Conservation (phyloP, 441 rosid species). For the Erodium moschatum region DNA sequence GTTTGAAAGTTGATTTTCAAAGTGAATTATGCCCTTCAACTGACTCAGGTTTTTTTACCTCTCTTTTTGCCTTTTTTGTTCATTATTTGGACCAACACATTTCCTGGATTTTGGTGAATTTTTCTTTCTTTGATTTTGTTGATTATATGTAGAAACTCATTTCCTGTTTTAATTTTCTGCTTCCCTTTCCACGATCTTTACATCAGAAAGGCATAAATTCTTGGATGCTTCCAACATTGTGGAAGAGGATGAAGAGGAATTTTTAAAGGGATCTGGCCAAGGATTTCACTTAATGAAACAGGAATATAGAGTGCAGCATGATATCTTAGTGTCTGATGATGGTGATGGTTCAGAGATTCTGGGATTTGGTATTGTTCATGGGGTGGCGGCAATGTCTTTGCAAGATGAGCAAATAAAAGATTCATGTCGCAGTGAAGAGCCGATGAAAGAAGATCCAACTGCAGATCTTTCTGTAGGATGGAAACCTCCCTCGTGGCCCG, state of each 20-base stretch:
- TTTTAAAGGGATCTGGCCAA: slow-evolving; percentile 49
- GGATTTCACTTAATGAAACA: slow-evolving; percentile 30
- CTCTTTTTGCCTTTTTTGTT: too few species aligned
- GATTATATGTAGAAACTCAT: slow-evolving; percentile 15
- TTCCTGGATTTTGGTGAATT: neutral
- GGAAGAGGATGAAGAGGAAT: slow-evolving; percentile 88
- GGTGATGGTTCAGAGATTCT: slow-evolving; percentile 28
- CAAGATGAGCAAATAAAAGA: slow-evolving; percentile 35
- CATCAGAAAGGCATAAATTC: slow-evolving; percentile 52
- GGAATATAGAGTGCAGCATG: slow-evolving; percentile 32
- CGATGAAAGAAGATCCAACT: slow-evolving; percentile 45
- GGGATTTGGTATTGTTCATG: slow-evolving; percentile 32
- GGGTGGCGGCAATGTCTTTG: slow-evolving; percentile 29
- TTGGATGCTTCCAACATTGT: slow-evolving; percentile 53
- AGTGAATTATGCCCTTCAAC: too few species aligned
- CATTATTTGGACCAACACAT: neutral
- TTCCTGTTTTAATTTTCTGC: slow-evolving; percentile 19
- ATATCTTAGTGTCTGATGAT: slow-evolving; percentile 29
- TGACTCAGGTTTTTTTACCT: too few species aligned
- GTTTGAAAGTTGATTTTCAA: too few species aligned
- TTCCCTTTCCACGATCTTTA: slow-evolving; percentile 19
- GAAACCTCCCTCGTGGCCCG: slow-evolving; percentile 40
- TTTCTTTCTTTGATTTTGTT: neutral
- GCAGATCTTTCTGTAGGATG: slow-evolving; percentile 37
- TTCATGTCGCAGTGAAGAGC: slow-evolving; percentile 51